Conservation (phyloP, 352 stramenopile species). For the Globisporangium iwayamae region DNA sequence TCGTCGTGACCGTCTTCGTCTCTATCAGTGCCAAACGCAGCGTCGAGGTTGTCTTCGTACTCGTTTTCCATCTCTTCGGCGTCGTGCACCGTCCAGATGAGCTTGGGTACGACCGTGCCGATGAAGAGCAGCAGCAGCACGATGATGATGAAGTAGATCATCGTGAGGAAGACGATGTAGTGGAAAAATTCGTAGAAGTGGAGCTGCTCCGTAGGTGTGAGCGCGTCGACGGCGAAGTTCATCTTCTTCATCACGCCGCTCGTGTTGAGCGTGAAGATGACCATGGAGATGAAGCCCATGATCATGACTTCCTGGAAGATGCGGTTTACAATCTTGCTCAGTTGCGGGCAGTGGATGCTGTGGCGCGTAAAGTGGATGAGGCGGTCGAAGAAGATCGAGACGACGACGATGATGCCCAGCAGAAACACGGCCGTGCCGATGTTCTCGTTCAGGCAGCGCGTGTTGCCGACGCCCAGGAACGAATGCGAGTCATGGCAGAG, state of each 20-base stretch:
- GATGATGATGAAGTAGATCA: slow-evolving; percentile 89
- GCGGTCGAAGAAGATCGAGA: slow-evolving; percentile 65
- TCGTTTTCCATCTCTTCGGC: slow-evolving; percentile 13
- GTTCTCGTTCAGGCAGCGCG: slow-evolving; percentile 71
- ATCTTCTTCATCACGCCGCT: slow-evolving; percentile 56
- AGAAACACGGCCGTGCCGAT: slow-evolving; percentile 71
- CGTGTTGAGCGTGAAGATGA: slow-evolving; percentile 87
- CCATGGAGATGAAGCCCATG: slow-evolving; percentile 86
- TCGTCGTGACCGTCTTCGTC: slow-evolving; percentile 8
- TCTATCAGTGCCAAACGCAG: not conserved
- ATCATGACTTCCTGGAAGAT: slow-evolving; percentile 89
- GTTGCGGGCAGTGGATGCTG: slow-evolving; percentile 70
- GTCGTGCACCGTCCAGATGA: slow-evolving; percentile 64
- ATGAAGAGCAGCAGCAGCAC: slow-evolving; percentile 81
- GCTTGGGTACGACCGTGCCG: slow-evolving; percentile 75
- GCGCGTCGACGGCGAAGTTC: slow-evolving; percentile 38
- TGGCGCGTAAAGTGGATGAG: slow-evolving; percentile 45
- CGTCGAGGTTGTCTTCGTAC: slow-evolving; percentile 7
- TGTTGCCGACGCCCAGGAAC: slow-evolving; percentile 83
- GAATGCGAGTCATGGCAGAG: slow-evolving; percentile 48
- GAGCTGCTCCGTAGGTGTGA: slow-evolving; percentile 60
- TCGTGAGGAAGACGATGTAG: slow-evolving; percentile 87
- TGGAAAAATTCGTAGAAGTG: slow-evolving; percentile 91
- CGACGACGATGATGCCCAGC: slow-evolving; percentile 66
- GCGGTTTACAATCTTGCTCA: slow-evolving; percentile 79